A percentile compares a stretch with the other conserved stretches of the same genome.
These are phyloP conservation scores for Plasmodium falciparum DNA, from an alignment of 169 alveolate genomes.

Conservation along the genomic window DNA sequence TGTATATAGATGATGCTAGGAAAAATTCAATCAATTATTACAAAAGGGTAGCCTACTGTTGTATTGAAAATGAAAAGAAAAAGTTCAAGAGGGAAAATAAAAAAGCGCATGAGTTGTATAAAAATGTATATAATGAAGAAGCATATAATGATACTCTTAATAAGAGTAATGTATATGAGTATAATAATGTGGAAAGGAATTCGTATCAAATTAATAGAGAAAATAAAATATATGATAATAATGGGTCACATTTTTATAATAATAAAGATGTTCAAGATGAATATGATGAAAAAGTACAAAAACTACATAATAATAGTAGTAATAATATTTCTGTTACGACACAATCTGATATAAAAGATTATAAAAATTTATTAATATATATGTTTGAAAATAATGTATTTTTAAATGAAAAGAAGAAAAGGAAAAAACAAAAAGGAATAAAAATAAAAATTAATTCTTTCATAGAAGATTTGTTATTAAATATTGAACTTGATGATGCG, in stretches of 20 bases:
- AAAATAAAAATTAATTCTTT: conserved; percentile 72
- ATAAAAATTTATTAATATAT: conserved; percentile 30
- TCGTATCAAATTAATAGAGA: neutral
- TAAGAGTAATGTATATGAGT: neutral
- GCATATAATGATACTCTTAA: neutral
- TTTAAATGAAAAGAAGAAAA: conserved; percentile 66
- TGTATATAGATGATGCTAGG: conserved; percentile 74
- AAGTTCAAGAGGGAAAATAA: neutral
- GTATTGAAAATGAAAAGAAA: conserved; percentile 51
- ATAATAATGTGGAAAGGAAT: neutral
- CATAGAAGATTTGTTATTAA: conserved; percentile 62
- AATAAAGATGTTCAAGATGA: neutral
- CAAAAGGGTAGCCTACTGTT: conserved; percentile 76
- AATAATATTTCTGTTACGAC: neutral
- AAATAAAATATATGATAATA: neutral
- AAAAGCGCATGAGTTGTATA: neutral
- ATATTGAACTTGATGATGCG: conserved; percentile 76
- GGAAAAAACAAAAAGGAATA: conserved; percentile 74
- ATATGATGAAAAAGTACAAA: no score
- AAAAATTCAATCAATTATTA: conserved; percentile 57
- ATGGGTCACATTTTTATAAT: neutral
- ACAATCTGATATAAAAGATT: conserved; percentile 8
- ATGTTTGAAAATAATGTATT: conserved; percentile 72
- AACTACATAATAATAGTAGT: neutral
- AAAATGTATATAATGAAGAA: neutral